These are phyloP conservation scores for Aspergillus ellipticus DNA, from an alignment of 495 filamentous ascomycete genomes.

Conservation along the genomic window DNA sequence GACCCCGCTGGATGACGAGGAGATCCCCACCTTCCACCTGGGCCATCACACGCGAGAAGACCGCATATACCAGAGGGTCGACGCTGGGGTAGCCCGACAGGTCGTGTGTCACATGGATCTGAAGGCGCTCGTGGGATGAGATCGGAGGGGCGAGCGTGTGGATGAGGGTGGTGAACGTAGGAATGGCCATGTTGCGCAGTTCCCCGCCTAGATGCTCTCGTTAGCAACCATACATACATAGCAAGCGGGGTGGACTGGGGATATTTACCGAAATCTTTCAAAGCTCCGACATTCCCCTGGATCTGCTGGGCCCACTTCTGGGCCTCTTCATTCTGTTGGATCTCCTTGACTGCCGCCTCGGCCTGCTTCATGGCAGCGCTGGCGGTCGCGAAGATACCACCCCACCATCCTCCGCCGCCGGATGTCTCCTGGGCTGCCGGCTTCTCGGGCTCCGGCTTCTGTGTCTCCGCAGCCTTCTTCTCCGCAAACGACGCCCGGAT, in stretches of 20 bases:
- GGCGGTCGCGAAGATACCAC: conserved; percentile 66
- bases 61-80: conserved; percentile 85
- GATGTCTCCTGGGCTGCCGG: conserved; percentile 23
- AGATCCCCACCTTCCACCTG: conserved; percentile 98
- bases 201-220: conserved; percentile 67
- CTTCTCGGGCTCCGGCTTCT: conserved; percentile 28
- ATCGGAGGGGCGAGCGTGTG: conserved; percentile 95
- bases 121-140: conserved; percentile 92
- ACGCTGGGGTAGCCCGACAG: conserved; percentile 90
- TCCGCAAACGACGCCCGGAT: conserved; percentile 60
- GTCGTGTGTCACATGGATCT: conserved; percentile 97
- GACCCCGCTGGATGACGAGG: conserved; percentile 90
- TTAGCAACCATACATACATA: background rate
- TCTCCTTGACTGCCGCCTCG: conserved; percentile 88
- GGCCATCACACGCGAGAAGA: conserved; percentile 95
- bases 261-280: conserved; percentile 72
- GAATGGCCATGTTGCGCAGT: conserved; percentile 80
- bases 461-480: conserved; percentile 45
- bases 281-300: conserved; percentile 80
- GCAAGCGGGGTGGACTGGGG: conserved; percentile 1
- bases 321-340: conserved; percentile 94
- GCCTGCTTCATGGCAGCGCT: conserved; percentile 88
- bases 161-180: conserved; percentile 91
- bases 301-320: conserved; percentile 95
- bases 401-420: conserved; percentile 84